These are phyloP conservation scores for Wickerhamomyces tratensis DNA, from an alignment of 805 yeast species.

Conservation along the genomic window DNA sequence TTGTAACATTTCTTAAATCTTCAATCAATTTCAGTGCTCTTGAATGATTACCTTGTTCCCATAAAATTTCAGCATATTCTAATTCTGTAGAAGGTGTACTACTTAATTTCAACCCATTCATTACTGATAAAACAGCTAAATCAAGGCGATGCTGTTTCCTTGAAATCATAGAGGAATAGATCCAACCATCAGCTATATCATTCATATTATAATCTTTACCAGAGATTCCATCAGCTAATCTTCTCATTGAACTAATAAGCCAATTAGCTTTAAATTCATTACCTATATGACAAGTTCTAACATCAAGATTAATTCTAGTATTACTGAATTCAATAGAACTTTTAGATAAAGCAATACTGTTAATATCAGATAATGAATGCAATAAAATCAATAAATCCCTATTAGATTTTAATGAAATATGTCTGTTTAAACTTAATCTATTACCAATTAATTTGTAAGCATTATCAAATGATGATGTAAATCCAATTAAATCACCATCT, in stretches of 20 bases:
- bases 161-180: constrained; percentile 53
- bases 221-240: constrained; percentile 30
- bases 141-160: constrained; percentile 62
- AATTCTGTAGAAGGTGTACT: constrained; percentile 39
- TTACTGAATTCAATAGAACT: constrained; percentile 9
- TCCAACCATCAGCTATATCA: constrained; percentile 40
- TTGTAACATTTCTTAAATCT: constrained; percentile 19
- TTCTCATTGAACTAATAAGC: constrained; percentile 49
- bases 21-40: constrained; percentile 67
- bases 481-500: constrained; percentile 21
- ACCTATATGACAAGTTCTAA: constrained; percentile 25
- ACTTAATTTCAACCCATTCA: constrained; percentile 36
- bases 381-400: constrained; percentile 39
- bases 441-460: constrained; percentile 55
- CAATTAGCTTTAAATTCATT: constrained; percentile 51
- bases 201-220: constrained; percentile 12
- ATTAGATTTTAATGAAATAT: constrained; percentile 41
- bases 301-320: constrained; percentile 9
- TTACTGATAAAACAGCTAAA: constrained; percentile 58
- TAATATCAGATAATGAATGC: constrained; percentile 56
- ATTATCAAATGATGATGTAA: constrained; percentile 31
- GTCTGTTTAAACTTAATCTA: constrained; percentile 38
- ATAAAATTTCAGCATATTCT: constrained; percentile 73
- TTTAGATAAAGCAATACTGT: constrained; percentile 21
- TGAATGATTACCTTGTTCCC: constrained; percentile 85